Base-by-base conservation (phyloP, 2,329 filamentous ascomycete species). In the Monilinia fructigena region DNA sequence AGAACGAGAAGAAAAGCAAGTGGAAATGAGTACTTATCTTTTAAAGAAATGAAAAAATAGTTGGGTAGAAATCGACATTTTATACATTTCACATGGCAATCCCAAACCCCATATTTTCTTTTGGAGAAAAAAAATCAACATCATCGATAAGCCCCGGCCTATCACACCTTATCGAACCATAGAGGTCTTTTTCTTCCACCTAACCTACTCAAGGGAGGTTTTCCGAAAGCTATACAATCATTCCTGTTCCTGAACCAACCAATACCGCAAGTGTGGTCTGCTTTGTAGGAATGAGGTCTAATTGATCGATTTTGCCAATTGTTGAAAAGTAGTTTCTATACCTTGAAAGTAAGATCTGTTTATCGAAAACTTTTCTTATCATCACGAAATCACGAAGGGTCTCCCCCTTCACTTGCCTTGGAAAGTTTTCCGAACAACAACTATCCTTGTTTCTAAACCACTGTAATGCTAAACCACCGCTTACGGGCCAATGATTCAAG, bases 111-210 rank as follows among this genome's bases (percentile, higher is more conserved):
- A 60, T 48, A 60, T 35, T 35, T 60, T 26, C 45, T 35, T 40
- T 40, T n/a, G 20, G 20, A 48, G 45, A 11, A 50, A 23, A 26
- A 52, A 52, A 26, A 1, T 35, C 12, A 59, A 35, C 42, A 59
- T 47, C 56, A 60, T 48, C 42, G 56, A 60, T 60, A 60, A 60
- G 56, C 42, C 20, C 42, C 47, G 20, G 28, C 28, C n/a, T 23
- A 52, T 26, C 11, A 26, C 23, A 50, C n/a, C 58, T 38, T 50
- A 38, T 60, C 58, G 28, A 60, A 26, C 26, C 11, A 48, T 59
- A 11, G 47, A 48, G 47, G 47, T 8, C 20, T n/a, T n/a, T 48
- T 48, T 48, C 42, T 47, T 47, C 42, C 42, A 18, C 42, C 16
- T 20, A 18, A 3, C 7, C 5, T 35, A 35, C 31, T 35, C 6